Evolutionary conservation across 768 basidiomycete genomes (phyloP).

Genomic region (Lentinula aciculospora): DNA sequence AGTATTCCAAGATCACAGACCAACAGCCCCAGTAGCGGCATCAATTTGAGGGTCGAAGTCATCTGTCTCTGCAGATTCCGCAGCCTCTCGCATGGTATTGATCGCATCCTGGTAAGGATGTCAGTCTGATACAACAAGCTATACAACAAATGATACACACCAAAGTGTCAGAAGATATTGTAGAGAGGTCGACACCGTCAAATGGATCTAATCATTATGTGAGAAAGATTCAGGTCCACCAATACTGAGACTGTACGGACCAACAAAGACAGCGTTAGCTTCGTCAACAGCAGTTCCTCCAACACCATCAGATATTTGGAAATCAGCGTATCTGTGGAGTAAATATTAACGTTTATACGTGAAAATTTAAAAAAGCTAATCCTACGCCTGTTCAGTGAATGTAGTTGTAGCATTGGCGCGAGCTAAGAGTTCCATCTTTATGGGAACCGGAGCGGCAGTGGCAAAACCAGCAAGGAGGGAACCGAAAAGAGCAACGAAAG

Average conservation of each 20-base stretch:
- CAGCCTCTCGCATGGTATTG: constrained; percentile 28
- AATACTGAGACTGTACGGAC: constrained; percentile 6
- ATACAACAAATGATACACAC: not conserved
- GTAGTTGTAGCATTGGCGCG: constrained; percentile 3
- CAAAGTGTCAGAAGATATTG: constrained; percentile 21
- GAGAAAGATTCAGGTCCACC: not conserved
- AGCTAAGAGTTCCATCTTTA: constrained; percentile 6
- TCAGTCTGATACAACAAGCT: not conserved
- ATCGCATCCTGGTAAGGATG: not conserved
- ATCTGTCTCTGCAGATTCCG: constrained; percentile 30
- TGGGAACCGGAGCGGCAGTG: constrained; percentile 15
- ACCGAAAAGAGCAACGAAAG: constrained; percentile 15
- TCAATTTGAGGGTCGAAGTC: constrained; percentile 30
- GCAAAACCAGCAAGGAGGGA: constrained; percentile 12
- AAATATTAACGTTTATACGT: not conserved
- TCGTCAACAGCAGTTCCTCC: constrained; percentile 28
- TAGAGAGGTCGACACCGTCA: constrained; percentile 25
- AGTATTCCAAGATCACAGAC: constrained; percentile 6
- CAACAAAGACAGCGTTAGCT: constrained; percentile 33
- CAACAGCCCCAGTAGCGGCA: constrained; percentile 25
- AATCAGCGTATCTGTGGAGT: constrained; percentile 25
- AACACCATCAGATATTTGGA: constrained; percentile 34
- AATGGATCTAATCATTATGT: constrained; percentile 18
- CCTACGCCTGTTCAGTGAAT: constrained; percentile 17
- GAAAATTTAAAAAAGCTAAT: not conserved